phyloP scores from a whole-genome alignment of 208 protist species.

The Trichomonas gallinae region DNA sequence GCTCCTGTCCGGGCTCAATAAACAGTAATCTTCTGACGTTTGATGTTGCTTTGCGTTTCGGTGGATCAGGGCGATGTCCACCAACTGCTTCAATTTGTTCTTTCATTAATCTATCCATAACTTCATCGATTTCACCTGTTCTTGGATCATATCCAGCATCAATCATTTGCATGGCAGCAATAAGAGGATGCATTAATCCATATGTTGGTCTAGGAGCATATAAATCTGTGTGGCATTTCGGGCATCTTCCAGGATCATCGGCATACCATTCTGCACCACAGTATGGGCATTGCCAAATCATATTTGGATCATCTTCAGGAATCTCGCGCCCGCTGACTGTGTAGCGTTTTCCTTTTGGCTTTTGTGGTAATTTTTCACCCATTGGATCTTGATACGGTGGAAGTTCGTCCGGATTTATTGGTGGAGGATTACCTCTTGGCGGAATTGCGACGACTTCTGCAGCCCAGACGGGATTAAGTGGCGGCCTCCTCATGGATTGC shows the following conservation, averaged over 20 bases:
- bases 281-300: constrained; percentile 8
- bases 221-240: neutral
- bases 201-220: neutral
- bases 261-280: neutral
- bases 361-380: no score
- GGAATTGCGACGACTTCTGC: neutral
- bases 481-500: neutral
- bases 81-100: neutral
- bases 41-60: neutral
- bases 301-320: neutral
- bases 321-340: neutral
- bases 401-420: neutral
- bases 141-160: neutral
- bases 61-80: neutral
- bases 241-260: neutral
- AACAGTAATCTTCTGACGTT: neutral
- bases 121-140: neutral
- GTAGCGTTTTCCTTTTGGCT: neutral
- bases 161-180: neutral
- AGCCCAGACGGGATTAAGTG: neutral
- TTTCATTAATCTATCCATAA: neutral
- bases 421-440: no score
- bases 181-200: neutral
- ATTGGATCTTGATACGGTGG: neutral
- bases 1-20: neutral